Evolutionary conservation across 352 stramenopile species (phyloP).

Genomic region (Blastocystis sp.): DNA sequence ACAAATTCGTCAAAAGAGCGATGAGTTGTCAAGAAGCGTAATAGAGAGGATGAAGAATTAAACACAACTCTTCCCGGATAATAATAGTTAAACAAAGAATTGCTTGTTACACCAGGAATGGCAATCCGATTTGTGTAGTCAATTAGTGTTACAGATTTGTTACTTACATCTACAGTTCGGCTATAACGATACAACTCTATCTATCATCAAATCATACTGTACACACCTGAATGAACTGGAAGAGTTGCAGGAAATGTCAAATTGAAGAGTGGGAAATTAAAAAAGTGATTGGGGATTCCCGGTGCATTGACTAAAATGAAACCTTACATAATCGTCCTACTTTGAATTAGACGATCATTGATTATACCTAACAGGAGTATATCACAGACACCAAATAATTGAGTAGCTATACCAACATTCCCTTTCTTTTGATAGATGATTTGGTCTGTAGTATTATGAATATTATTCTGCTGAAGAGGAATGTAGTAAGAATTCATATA

Average conservation of each 20-base stretch:
- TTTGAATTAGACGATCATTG: conserved; percentile 20
- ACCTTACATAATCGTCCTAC: neutral
- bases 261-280: conserved; percentile 14
- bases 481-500: conserved; percentile 14
- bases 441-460: neutral
- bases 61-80: neutral
- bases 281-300: conserved; percentile 6
- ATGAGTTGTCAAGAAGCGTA: neutral
- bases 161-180: neutral
- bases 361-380: conserved; percentile 37
- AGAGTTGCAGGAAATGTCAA: neutral
- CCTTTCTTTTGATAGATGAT: conserved; percentile 14
- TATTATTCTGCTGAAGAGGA: neutral
- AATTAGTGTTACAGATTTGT: neutral
- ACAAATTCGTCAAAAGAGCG: neutral
- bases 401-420: conserved; percentile 12
- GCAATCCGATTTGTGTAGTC: neutral
- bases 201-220: neutral
- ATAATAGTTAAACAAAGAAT: neutral
- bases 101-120: neutral
- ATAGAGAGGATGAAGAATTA: neutral
- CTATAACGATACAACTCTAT: neutral
- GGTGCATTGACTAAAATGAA: neutral
- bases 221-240: neutral
- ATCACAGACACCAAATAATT: conserved; percentile 28